Conservation (phyloP, 495 filamentous ascomycete genomes). For the Lophium mytilinum region DNA sequence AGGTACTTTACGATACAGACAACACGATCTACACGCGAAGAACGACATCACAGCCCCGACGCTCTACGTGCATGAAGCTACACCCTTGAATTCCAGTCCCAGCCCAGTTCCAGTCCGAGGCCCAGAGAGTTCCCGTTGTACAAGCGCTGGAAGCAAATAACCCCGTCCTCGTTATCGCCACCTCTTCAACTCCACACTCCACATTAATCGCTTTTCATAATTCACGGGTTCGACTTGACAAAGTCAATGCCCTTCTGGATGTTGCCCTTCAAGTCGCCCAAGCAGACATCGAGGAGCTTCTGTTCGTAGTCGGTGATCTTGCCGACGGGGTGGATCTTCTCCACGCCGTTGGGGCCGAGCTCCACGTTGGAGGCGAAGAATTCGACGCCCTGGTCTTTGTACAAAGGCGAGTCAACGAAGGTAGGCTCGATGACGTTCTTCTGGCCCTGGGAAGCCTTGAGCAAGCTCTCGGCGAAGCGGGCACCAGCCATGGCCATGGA, state of each 20-base stretch:
- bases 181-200: not conserved
- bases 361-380: slow-evolving; percentile 94
- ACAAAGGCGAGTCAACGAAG: slow-evolving; percentile 92
- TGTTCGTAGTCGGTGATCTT: slow-evolving; percentile 75
- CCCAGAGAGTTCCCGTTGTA: slow-evolving; percentile 2
- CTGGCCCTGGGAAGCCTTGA: slow-evolving; percentile 86
- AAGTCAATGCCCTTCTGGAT: slow-evolving; percentile 69
- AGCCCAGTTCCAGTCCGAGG: slow-evolving; percentile 7
- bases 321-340: slow-evolving; percentile 83
- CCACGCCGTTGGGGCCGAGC: slow-evolving; percentile 91
- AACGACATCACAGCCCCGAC: not conserved
- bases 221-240: slow-evolving; percentile 62
- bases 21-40: not conserved
- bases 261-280: slow-evolving; percentile 84
- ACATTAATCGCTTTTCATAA: not conserved
- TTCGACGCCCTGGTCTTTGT: slow-evolving; percentile 91
- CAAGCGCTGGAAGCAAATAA: slow-evolving; percentile 8
- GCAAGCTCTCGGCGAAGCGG: slow-evolving; percentile 89
- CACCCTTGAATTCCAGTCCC: not conserved
- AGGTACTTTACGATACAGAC: not conserved
- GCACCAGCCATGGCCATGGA: slow-evolving; percentile 99
- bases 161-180: not conserved
- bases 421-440: slow-evolving; percentile 94
- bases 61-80: not conserved
- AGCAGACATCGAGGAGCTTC: slow-evolving; percentile 75